Percentiles rank a stretch among this genome's conserved stretches.
Evolutionary conservation across 1,284 basidiomycete species (phyloP).

Genomic region (Ganoderma meredithae): DNA sequence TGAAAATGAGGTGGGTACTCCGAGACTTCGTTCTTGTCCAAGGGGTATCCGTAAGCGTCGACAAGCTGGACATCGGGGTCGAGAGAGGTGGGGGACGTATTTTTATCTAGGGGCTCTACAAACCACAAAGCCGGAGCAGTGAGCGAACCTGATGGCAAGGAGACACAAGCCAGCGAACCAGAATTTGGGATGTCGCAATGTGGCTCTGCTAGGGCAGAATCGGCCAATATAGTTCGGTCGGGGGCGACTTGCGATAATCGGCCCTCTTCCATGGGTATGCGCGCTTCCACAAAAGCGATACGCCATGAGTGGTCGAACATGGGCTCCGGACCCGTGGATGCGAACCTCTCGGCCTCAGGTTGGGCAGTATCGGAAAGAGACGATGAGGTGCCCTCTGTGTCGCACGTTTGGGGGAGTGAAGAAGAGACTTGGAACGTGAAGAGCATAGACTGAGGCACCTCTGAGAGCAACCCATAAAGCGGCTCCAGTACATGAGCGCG

Average conservation of each 20-base stretch:
- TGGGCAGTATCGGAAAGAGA: neutral
- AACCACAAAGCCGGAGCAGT: neutral
- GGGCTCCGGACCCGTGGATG: slow-evolving; percentile 21
- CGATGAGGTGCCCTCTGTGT: neutral
- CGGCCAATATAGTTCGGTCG: slow-evolving; percentile 12
- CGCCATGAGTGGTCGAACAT: slow-evolving; percentile 32
- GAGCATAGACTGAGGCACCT: slow-evolving; percentile 29
- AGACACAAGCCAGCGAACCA: neutral
- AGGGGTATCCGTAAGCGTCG: neutral
- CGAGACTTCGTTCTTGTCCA: neutral
- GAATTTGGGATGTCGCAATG: neutral
- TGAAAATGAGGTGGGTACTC: neutral
- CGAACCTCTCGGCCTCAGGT: neutral
- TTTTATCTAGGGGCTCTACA: neutral
- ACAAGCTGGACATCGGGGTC: neutral
- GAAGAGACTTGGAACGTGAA: slow-evolving; percentile 20
- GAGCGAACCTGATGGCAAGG: neutral
- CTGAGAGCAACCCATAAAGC: slow-evolving; percentile 12
- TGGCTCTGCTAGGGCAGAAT: neutral
- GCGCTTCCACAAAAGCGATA: slow-evolving; percentile 14
- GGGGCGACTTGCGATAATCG: neutral
- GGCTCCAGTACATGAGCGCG: neutral
- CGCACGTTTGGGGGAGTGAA: slow-evolving; percentile 14
- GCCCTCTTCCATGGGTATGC: neutral
- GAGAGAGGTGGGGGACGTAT: neutral